Conservation (phyloP, 192 early-diverging fungal species). For the Spizellomyces punctatus region DNA sequence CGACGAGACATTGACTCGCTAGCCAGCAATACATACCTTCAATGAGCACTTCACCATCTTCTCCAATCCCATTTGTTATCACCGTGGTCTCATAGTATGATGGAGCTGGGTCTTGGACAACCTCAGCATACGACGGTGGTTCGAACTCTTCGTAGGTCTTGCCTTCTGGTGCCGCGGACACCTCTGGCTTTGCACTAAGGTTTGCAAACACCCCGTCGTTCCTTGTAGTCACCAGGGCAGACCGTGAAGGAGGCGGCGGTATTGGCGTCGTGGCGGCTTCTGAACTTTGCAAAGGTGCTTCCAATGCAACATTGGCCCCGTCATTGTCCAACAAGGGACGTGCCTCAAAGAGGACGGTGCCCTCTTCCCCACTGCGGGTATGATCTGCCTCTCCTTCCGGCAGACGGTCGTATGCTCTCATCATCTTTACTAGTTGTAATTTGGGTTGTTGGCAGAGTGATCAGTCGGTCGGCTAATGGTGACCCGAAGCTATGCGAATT, state of each 20-base stretch:
- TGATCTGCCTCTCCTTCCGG: background rate
- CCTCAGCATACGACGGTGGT: constrained; percentile 73
- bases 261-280: background rate
- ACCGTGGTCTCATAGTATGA: constrained; percentile 80
- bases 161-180: constrained; percentile 2
- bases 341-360: background rate
- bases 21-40: constrained; percentile 51
- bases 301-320: background rate
- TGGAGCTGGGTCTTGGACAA: constrained; percentile 72
- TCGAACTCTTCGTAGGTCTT: constrained; percentile 46
- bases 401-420: constrained; percentile 5
- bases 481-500: no score
- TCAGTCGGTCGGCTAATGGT: no score
- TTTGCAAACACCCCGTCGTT: constrained; percentile 56
- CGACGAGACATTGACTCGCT: background rate
- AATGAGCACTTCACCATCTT: constrained; percentile 84
- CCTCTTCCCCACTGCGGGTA: background rate
- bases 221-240: constrained; percentile 3
- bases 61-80: constrained; percentile 59
- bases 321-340: background rate
- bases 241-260: background rate
- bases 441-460: no score
- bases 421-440: background rate
- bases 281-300: background rate
- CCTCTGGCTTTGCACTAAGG: constrained; percentile 35